Percentiles rank a stretch among this genome's conserved stretches.
phyloP scores from a whole-genome alignment of 805 yeast species.

The Clavispora fructus region DNA sequence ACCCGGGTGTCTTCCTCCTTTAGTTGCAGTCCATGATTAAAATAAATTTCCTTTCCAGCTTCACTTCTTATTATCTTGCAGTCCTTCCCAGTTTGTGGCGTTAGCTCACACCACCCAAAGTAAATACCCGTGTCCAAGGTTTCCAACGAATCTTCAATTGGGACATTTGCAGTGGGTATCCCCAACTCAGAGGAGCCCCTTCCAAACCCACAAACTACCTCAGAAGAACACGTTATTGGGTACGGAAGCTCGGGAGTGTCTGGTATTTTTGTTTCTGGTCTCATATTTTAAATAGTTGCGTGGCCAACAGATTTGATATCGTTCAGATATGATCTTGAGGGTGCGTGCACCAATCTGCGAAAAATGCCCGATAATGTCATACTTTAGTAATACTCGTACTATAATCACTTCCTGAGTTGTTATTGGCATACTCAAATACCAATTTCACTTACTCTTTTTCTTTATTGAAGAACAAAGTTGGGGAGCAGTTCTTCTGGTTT shows the following conservation, averaged over 20 bases:
- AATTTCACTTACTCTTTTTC: no score
- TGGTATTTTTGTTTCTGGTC: slow-evolving; percentile 41
- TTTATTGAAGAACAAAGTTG: no score
- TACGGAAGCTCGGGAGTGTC: slow-evolving; percentile 48
- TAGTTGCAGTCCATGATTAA: slow-evolving; percentile 58
- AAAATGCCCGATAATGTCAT: not conserved
- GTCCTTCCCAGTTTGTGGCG: slow-evolving; percentile 10
- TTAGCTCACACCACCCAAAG: slow-evolving; percentile 64
- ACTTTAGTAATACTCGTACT: not conserved
- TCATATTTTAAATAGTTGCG: slow-evolving; percentile 19
- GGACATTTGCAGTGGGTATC: slow-evolving; percentile 91
- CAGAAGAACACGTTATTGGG: slow-evolving; percentile 38
- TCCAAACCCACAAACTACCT: slow-evolving; percentile 81
- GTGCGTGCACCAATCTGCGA: not conserved
- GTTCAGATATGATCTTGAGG: not conserved
- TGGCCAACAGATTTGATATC: not conserved
- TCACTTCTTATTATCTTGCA: slow-evolving; percentile 3
- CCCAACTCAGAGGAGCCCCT: slow-evolving; percentile 93
- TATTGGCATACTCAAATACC: no score
- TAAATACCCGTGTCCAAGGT: slow-evolving; percentile 73
- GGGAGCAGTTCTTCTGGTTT: no score
- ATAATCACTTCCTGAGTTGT: not conserved
- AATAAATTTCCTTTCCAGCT: slow-evolving; percentile 22
- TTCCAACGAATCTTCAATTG: slow-evolving; percentile 45
- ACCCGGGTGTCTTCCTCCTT: slow-evolving; percentile 37